A percentile compares a stretch with the other conserved stretches of the same genome.
Conservation (phyloP, 768 basidiomycete genomes). For the Collybia mongolica region DNA sequence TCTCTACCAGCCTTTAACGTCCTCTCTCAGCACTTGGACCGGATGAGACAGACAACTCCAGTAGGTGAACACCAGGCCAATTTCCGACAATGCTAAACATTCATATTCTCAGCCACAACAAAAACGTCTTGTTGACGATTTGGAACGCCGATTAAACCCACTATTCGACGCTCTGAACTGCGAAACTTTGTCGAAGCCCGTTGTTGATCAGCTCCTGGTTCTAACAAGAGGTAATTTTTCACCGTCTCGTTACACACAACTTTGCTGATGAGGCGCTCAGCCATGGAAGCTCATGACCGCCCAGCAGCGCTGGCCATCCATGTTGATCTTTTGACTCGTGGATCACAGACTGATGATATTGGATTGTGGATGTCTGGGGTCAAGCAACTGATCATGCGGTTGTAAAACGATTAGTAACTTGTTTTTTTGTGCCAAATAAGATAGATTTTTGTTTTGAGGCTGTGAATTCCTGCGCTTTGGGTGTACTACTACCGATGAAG, state of each 20-base stretch:
- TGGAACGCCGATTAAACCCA: conserved; percentile 81
- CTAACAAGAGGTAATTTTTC: conserved; percentile 64
- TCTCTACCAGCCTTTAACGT: conserved; percentile 65
- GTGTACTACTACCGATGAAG: no score
- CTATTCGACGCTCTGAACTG: conserved; percentile 94
- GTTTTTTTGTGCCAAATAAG: no score
- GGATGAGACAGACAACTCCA: conserved; percentile 71
- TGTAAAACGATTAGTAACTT: conserved; percentile 31
- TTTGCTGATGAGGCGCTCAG: conserved; percentile 36
- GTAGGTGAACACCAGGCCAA: no score
- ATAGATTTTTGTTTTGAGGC: no score
- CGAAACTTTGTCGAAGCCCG: conserved; percentile 67
- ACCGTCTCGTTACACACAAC: no score
- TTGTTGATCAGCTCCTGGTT: conserved; percentile 69
- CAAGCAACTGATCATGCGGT: conserved; percentile 80
- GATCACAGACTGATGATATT: conserved; percentile 81
- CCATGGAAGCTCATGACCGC: conserved; percentile 79
- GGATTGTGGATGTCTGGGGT: conserved; percentile 86
- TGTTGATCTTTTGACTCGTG: conserved; percentile 79
- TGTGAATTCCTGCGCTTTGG: no score
- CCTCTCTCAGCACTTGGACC: conserved; percentile 59
- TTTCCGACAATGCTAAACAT: no score
- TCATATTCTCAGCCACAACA: conserved; percentile 89
- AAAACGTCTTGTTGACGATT: conserved; percentile 81
- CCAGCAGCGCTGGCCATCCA: conserved; percentile 80